Conservation (phyloP, 2,329 filamentous ascomycete species). For the Ophiocordyceps australis region DNA sequence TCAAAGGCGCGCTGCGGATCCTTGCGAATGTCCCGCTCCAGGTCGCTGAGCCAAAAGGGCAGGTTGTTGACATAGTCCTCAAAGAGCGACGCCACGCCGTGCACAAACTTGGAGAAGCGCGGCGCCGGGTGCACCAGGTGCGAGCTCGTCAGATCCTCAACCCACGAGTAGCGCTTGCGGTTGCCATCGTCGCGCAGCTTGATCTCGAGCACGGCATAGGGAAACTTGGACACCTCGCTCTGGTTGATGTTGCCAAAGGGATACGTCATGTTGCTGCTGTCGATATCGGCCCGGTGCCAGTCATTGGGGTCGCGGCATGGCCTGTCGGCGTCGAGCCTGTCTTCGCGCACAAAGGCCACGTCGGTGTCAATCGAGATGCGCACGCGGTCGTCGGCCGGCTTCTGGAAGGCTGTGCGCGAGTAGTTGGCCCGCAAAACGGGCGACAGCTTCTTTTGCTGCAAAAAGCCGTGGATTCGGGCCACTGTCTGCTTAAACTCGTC, state of each 20-base stretch:
- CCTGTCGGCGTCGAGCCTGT: conserved; percentile 60
- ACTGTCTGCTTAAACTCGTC: conserved; percentile 55
- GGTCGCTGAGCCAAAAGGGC: conserved; percentile 86
- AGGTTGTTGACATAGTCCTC: conserved; percentile 93
- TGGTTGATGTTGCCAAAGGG: conserved; percentile 79
- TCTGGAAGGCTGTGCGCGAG: conserved; percentile 87
- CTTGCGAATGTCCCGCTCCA: conserved; percentile 85
- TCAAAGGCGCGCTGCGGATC: conserved; percentile 84
- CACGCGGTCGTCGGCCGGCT: conserved; percentile 77
- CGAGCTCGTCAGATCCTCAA: conserved; percentile 79
- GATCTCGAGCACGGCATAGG: conserved; percentile 81
- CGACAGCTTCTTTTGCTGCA: conserved; percentile 59
- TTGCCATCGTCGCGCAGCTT: conserved; percentile 55
- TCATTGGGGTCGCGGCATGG: conserved; percentile 75
- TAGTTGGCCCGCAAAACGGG: conserved; percentile 87
- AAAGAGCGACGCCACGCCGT: conserved; percentile 80
- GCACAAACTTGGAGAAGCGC: conserved; percentile 91
- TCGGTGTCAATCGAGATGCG: conserved; percentile 88
- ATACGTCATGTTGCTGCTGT: conserved; percentile 63
- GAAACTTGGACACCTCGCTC: conserved; percentile 81
- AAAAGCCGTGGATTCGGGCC: conserved; percentile 60
- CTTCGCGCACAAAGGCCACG: conserved; percentile 68
- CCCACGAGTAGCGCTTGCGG: conserved; percentile 64
- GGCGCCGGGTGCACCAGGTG: conserved; percentile 82
- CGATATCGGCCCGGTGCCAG: conserved; percentile 88